These are phyloP conservation scores for Bonia amplexicaulis DNA, from an alignment of 176 grass and related monocot genomes.

Conservation along the genomic window DNA sequence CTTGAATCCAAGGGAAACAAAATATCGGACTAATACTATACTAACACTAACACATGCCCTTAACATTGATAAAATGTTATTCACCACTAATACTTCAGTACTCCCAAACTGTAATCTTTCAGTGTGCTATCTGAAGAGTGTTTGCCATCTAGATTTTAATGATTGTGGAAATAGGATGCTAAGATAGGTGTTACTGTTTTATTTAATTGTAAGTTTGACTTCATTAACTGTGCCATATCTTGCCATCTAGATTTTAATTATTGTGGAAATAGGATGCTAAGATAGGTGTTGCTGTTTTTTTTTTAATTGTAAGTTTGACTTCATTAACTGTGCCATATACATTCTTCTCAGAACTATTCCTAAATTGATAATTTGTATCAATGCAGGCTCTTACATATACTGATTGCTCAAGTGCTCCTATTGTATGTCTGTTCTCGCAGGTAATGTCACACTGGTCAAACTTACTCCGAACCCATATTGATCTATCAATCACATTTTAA, in stretches of 20 bases:
- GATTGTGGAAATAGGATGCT: not conserved
- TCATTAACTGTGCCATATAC: not conserved
- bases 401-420: conserved; percentile 54
- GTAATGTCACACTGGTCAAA: conserved; percentile 41
- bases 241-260: not conserved
- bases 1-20: not conserved
- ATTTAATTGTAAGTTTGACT: not conserved
- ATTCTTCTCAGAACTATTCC: not conserved
- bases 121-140: not conserved
- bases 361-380: conserved; percentile 28
- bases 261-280: not conserved
- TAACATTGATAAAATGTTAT: not conserved
- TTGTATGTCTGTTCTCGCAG: conserved; percentile 59
- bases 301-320: not conserved
- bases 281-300: not conserved
- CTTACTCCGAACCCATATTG: not conserved
- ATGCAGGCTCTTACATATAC: conserved; percentile 71
- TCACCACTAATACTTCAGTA: not conserved
- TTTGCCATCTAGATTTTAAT: not conserved
- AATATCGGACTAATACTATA: not conserved
- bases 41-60: not conserved
- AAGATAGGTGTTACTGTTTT: not conserved
- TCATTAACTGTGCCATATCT: not conserved
- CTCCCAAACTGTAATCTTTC: conserved; percentile 18
- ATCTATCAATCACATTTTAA: conserved; percentile 5